These are phyloP conservation scores for Zasmidium angulare DNA, from an alignment of 2,329 filamentous ascomycete species.

Conservation along the genomic window DNA sequence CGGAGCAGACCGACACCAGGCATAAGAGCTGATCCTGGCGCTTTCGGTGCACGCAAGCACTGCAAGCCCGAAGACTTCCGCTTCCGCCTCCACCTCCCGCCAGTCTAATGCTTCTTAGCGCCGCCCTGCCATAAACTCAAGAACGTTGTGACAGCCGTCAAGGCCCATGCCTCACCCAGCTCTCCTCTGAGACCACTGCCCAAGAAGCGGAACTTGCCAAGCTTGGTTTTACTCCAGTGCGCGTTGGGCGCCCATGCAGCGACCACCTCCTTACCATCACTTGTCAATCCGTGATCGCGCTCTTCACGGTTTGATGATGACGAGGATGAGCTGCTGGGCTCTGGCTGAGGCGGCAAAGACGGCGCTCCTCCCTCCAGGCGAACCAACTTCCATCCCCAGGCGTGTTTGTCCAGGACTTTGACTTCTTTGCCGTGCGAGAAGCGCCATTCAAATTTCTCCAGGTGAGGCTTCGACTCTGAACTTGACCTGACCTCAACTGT, in stretches of 20 bases:
- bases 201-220: slow-evolving; percentile 18
- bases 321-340: no score
- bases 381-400: slow-evolving; percentile 22
- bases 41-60: no score
- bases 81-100: not conserved
- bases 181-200: slow-evolving; percentile 13
- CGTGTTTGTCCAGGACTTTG: slow-evolving; percentile 12
- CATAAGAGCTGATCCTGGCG: no score
- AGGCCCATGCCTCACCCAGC: slow-evolving; percentile 17
- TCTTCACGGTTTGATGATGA: slow-evolving; percentile 7
- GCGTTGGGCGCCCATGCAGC: slow-evolving; percentile 22
- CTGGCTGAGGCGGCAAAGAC: not conserved
- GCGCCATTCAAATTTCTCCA: slow-evolving; percentile 20
- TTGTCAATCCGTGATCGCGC: slow-evolving; percentile 5
- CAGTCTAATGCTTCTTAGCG: not conserved
- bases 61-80: no score
- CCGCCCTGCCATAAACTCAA: slow-evolving; percentile 19
- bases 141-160: slow-evolving; percentile 16
- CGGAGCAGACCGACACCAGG: no score
- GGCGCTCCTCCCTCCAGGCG: slow-evolving; percentile 11
- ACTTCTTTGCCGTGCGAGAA: slow-evolving; percentile 21
- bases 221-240: slow-evolving; percentile 19
- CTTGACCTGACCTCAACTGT: slow-evolving; percentile 7
- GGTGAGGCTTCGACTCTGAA: slow-evolving; percentile 6
- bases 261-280: slow-evolving; percentile 22